Evolutionary conservation across 164 flowering plant species (phyloP).

Genomic region (Chimonanthus praecox): DNA sequence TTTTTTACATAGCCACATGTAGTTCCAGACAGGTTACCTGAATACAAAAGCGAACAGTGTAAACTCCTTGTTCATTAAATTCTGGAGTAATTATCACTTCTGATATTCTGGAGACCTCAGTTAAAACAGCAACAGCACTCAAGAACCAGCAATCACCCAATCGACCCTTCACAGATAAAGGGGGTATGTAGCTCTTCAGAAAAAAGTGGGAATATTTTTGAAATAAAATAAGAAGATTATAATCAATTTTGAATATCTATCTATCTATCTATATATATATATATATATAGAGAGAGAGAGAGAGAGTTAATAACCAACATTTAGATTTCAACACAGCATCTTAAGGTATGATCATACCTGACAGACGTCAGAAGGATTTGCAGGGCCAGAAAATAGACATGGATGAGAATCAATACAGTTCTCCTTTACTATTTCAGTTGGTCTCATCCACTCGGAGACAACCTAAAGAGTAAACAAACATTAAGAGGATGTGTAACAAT

Average conservation of each 20-base stretch:
- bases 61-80: constrained; percentile 92
- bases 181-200: too few relatives aligned
- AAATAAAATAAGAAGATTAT: too few relatives aligned
- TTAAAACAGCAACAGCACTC: constrained; percentile 98
- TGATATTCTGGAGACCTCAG: constrained; percentile 89
- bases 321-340: too few relatives aligned
- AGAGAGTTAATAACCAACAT: too few relatives aligned
- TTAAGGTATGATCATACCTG: constrained; percentile 46
- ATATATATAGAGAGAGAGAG: too few relatives aligned
- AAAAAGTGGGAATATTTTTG: too few relatives aligned
- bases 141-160: constrained; percentile 99
- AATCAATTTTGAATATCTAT: too few relatives aligned
- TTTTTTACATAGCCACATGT: too few relatives aligned
- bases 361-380: constrained; percentile 97
- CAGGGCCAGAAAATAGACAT: constrained; percentile 78
- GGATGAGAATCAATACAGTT: constrained; percentile 51
- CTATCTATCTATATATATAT: too few relatives aligned
- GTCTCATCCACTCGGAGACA: constrained; percentile 92
- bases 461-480: constrained; percentile 43
- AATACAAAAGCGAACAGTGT: constrained; percentile 97
- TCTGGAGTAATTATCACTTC: constrained; percentile 97
- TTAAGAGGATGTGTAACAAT: constrained; percentile 8
- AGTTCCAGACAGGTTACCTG: constrained; percentile 47
- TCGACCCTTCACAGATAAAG: constrained; percentile 59
- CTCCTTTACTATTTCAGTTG: constrained; percentile 68